Base-by-base conservation (phyloP, 2,329 filamentous ascomycete species). In the Helotiales sp. region DNA sequence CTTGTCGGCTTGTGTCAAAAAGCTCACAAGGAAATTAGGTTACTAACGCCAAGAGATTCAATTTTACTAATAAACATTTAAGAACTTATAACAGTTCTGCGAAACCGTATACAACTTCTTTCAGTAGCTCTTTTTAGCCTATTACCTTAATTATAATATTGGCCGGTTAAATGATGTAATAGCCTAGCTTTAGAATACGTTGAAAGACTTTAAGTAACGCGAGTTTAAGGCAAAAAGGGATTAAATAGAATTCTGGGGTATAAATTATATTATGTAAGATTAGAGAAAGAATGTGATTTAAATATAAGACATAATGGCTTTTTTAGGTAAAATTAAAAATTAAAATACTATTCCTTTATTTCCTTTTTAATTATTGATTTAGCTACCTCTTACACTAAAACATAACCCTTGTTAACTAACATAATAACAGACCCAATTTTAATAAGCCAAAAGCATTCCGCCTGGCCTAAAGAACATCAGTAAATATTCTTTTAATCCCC, bases 171-270 rank as follows among this genome's bases (percentile, higher is more conserved):
- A 62, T 62, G 34, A 69, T 13, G 47, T 69, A 20, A 70, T 65
- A 32, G 28, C 45, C 40, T 63, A 72, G 59, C 60, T 72, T 54
- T 66, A 64, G 34, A 50, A 64, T 45, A 49, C 50, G 43, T 59
- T 72, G 10, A 60, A 67, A 60, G 66, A 67, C 22, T 72, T 64
- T 17, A 57, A 65, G 58, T 58, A 49, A 32, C 55, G 50, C 30
- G 62, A 72, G 63, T 54, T 58, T 4, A 63, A 67, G 47, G 70
- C 64, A 49, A 59, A 72, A 52, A 69, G 64, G 61, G 55, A 34
- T 55, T 72, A 28, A 69, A 69, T 70, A 52, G 57, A 58, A 40
- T 70, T 70, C 47, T 72, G 60, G 69, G 69, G 69, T 2, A 63
- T 70, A 52, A 58, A 54, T 54, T 6, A 54, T 15, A 54, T 54